These are phyloP conservation scores for Cyclotella sp. DNA, from an alignment of 108 stramenopile genomes.

Conservation along the genomic window DNA sequence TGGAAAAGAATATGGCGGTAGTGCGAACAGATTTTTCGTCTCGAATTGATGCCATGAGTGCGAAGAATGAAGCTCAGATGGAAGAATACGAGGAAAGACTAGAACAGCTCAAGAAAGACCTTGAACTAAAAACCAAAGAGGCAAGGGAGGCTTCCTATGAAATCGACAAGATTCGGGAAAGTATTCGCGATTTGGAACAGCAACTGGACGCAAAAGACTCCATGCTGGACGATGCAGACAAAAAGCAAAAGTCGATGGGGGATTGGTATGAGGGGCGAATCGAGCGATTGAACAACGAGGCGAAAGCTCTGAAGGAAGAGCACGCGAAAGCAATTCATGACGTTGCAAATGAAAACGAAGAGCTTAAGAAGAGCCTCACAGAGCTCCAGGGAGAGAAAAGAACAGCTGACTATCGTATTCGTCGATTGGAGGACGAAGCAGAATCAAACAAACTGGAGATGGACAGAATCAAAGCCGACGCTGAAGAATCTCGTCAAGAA, in stretches of 20 bases:
- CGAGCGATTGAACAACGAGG: slow-evolving; percentile 40
- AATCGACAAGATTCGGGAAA: slow-evolving; percentile 17
- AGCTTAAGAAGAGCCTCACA: slow-evolving; percentile 37
- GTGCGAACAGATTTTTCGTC: slow-evolving; percentile 44
- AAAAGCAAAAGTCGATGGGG: slow-evolving; percentile 30
- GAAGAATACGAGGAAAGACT: slow-evolving; percentile 39
- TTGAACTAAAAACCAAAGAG: slow-evolving; percentile 36
- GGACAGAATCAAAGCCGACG: slow-evolving; percentile 33
- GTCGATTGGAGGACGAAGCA: slow-evolving; percentile 45
- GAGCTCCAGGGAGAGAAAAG: slow-evolving; percentile 42
- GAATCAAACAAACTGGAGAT: slow-evolving; percentile 26
- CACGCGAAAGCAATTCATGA: slow-evolving; percentile 44
- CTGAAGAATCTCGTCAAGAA: slow-evolving; percentile 29
- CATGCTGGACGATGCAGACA: slow-evolving; percentile 32
- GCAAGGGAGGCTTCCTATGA: slow-evolving; percentile 32
- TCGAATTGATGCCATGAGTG: slow-evolving; percentile 33
- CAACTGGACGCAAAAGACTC: slow-evolving; percentile 38
- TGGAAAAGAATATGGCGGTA: slow-evolving; percentile 53
- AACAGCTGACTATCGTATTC: slow-evolving; percentile 46
- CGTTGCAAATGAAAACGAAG: slow-evolving; percentile 37
- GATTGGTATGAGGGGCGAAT: slow-evolving; percentile 52
- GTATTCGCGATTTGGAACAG: slow-evolving; percentile 28
- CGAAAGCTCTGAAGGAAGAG: slow-evolving; percentile 38
- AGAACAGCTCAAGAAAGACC: slow-evolving; percentile 33
- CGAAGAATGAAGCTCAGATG: slow-evolving; percentile 26